Conservation (phyloP, 2,329 filamentous ascomycete genomes). For the Amylocarpus encephaloides region DNA sequence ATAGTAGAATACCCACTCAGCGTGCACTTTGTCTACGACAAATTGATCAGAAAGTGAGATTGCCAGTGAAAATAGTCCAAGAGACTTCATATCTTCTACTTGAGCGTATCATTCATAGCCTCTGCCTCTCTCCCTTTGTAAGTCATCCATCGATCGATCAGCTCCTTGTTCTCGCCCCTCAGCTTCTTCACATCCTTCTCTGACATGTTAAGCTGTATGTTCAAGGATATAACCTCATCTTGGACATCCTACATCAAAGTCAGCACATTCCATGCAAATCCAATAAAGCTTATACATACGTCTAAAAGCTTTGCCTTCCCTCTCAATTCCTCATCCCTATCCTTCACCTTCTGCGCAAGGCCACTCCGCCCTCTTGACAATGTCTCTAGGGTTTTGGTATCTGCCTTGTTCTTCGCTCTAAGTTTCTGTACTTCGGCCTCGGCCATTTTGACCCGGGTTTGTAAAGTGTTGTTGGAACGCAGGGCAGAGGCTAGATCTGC, state of each 20-base stretch:
- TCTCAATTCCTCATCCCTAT: conserved; percentile 77
- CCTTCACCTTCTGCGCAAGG: conserved; percentile 62
- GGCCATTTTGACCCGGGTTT: conserved; percentile 54
- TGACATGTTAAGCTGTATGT: conserved; percentile 80
- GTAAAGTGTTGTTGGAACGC: conserved; percentile 62
- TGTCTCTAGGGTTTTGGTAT: conserved; percentile 53
- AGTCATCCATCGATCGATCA: conserved; percentile 88
- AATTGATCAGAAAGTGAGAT: background rate
- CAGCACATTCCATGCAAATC: background rate
- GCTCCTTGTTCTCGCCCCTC: conserved; percentile 76
- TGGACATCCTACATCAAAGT: conserved; percentile 60
- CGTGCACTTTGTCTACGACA: too few species aligned
- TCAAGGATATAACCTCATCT: conserved; percentile 84
- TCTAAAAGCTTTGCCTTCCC: conserved; percentile 80
- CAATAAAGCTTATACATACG: conserved; percentile 37
- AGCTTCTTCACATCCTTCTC: conserved; percentile 70
- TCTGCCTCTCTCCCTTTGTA: conserved; percentile 81
- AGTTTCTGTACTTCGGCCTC: conserved; percentile 59
- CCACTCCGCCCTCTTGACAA: conserved; percentile 56
- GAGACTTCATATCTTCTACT: background rate
- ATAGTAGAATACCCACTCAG: too few species aligned
- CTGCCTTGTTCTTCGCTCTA: conserved; percentile 52
- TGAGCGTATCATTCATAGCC: conserved; percentile 64
- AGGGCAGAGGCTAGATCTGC: conserved; percentile 72
- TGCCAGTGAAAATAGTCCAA: background rate